Percentiles rank a stretch among this genome's conserved stretches.
phyloP scores from a whole-genome alignment of 208 protist genomes.

The Trypanosoma cruzi region DNA sequence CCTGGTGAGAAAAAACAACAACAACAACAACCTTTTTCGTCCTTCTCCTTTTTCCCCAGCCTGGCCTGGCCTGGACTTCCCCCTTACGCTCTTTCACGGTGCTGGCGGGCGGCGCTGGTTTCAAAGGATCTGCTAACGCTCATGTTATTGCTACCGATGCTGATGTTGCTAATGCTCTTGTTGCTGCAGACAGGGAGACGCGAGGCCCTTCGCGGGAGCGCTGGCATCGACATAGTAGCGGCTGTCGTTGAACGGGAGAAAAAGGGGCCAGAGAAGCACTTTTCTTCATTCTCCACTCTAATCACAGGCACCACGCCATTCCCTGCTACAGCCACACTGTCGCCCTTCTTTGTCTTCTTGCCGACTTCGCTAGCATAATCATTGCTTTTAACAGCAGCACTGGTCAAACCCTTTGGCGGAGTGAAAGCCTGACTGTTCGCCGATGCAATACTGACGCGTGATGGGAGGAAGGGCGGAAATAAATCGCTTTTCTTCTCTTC shows the following conservation, averaged over 20 bases:
- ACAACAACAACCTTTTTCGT: not conserved
- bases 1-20: no score
- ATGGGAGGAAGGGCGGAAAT: conserved; percentile 5
- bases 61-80: not conserved
- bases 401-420: not conserved
- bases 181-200: not conserved
- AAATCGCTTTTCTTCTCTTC: not conserved
- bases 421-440: not conserved
- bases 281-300: not conserved
- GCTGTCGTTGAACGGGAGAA: not conserved
- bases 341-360: not conserved
- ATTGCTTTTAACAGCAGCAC: not conserved
- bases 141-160: not conserved
- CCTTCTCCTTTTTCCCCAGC: not conserved
- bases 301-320: not conserved
- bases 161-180: not conserved
- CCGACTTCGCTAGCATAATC: not conserved
- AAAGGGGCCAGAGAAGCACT: not conserved
- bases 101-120: not conserved
- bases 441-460: not conserved
- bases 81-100: not conserved
- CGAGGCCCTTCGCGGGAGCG: not conserved
- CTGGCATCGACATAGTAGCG: not conserved
- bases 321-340: not conserved
- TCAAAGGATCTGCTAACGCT: not conserved